Conservation (phyloP, 257 asterid genomes). For the Petrea volubilis region DNA sequence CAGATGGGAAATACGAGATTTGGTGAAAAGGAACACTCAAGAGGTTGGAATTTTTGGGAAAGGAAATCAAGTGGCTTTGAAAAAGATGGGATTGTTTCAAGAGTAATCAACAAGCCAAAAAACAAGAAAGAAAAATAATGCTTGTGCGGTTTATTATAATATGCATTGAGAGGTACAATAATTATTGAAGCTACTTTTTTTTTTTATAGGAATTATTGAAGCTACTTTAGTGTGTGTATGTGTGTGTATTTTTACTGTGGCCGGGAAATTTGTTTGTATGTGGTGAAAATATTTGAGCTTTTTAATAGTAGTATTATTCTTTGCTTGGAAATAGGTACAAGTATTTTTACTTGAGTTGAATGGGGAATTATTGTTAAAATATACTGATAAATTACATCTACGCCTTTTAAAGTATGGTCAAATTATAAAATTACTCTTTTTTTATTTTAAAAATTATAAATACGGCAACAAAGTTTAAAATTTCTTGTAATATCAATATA, state of each 20-base stretch:
- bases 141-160: not conserved
- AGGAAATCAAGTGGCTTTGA: constrained; percentile 32
- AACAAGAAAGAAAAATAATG: not conserved
- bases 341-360: not conserved
- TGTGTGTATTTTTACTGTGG: not conserved
- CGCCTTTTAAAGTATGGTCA: no score
- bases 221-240: not conserved
- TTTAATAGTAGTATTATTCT: not conserved
- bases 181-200: not conserved
- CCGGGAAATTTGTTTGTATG: no score
- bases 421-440: no score
- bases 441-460: no score
- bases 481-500: no score
- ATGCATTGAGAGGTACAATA: not conserved
- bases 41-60: not conserved
- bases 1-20: constrained; percentile 9
- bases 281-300: not conserved
- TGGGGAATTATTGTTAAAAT: not conserved
- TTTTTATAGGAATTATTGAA: no score
- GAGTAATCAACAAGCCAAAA: constrained; percentile 15
- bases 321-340: not conserved
- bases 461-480: no score
- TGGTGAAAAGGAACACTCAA: constrained; percentile 7
- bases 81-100: constrained; percentile 28
- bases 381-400: not conserved